A percentile compares a stretch with the other conserved stretches of the same genome.
These are phyloP conservation scores for Mycena floridula DNA, from an alignment of 768 basidiomycete genomes.

Conservation along the genomic window DNA sequence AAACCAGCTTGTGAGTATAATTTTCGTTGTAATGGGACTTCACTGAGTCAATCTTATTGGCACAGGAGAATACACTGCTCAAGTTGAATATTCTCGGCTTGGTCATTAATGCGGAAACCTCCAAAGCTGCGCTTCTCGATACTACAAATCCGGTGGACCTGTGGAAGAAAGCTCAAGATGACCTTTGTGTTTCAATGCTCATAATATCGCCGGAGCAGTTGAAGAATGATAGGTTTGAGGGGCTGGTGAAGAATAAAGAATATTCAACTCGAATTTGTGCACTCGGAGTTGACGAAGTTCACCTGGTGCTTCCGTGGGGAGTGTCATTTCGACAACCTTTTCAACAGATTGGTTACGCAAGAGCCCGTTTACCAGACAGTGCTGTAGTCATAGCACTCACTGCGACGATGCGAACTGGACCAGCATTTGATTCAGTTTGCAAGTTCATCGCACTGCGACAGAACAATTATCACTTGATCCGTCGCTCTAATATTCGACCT, in stretches of 20 bases:
- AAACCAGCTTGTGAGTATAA: not conserved
- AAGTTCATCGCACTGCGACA: slow-evolving; percentile 13
- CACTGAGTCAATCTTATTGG: not conserved
- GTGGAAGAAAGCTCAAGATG: not conserved
- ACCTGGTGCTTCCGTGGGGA: slow-evolving; percentile 19
- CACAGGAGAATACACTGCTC: not conserved
- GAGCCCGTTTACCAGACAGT: slow-evolving; percentile 8
- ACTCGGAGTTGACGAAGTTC: slow-evolving; percentile 21
- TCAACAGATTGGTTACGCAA: slow-evolving; percentile 17
- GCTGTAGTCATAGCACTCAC: not conserved
- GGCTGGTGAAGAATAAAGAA: slow-evolving; percentile 9
- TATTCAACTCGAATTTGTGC: slow-evolving; percentile 16
- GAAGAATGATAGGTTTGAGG: slow-evolving; percentile 10
- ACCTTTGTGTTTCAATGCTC: slow-evolving; percentile 10
- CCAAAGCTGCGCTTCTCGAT: not conserved
- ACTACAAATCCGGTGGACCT: not conserved
- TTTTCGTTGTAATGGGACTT: not conserved
- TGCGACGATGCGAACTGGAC: not conserved
- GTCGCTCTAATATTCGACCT: slow-evolving; percentile 18
- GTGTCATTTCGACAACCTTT: slow-evolving; percentile 16
- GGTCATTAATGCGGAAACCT: not conserved
- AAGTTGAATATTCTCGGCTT: not conserved
- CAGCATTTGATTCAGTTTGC: slow-evolving; percentile 6
- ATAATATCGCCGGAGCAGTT: slow-evolving; percentile 19
- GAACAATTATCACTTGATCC: slow-evolving; percentile 14